Conservation (phyloP, 139 green algal genomes). For the Closterium sp. region DNA sequence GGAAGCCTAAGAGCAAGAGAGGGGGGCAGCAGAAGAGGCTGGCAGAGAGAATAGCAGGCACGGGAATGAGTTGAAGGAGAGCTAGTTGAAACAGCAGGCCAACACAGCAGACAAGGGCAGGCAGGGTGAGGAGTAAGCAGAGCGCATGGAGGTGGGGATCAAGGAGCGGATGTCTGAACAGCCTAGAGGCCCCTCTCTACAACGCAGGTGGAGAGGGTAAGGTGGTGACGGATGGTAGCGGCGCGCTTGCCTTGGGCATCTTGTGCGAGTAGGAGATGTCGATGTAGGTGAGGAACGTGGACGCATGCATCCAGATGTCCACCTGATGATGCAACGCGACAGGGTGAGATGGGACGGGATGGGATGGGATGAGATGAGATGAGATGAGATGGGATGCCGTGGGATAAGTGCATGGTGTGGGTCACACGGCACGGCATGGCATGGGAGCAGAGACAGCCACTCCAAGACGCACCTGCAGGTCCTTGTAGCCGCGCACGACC, state of each 20-base stretch:
- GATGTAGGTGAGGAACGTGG: constrained; percentile 34
- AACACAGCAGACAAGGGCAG: background rate
- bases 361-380: background rate
- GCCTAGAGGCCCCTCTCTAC: too few species aligned
- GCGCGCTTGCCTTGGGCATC: background rate
- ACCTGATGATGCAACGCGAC: background rate
- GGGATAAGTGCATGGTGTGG: background rate
- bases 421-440: background rate
- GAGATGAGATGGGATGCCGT: background rate
- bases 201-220: background rate
- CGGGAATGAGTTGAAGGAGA: background rate
- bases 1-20: too few species aligned
- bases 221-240: background rate
- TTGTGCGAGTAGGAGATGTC: constrained; percentile 27
- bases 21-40: too few species aligned
- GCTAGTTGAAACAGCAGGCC: background rate
- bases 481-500: constrained; percentile 30
- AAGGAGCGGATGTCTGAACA: too few species aligned
- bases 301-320: constrained; percentile 31
- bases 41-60: too few species aligned
- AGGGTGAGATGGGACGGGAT: background rate
- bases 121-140: background rate
- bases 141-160: too few species aligned
- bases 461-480: constrained; percentile 33
- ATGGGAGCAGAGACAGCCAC: background rate